Percentiles rank a stretch among this genome's conserved stretches.
Evolutionary conservation across 176 grass and related monocot species (phyloP).

Genomic region (Hsuehochloa calcarea): DNA sequence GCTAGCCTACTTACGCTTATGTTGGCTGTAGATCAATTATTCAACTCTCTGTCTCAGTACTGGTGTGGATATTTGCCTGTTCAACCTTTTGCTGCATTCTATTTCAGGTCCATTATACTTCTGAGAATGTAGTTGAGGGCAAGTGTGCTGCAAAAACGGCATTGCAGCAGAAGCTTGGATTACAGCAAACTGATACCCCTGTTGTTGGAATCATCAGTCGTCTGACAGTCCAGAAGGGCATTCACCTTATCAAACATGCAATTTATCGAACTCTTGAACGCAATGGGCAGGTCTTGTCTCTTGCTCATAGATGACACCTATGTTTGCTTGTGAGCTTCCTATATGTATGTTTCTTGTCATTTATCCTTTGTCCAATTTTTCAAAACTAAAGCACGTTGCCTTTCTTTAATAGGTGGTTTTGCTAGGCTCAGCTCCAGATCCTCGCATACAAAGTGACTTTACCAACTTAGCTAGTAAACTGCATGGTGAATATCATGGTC

Average conservation of each 20-base stretch:
- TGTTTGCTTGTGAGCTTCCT: neutral
- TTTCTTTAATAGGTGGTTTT: slow-evolving; percentile 72
- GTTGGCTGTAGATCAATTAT: neutral
- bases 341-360: neutral
- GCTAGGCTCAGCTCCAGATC: slow-evolving; percentile 91
- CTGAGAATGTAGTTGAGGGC: slow-evolving; percentile 82
- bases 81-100: slow-evolving; percentile 5
- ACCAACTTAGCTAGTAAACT: slow-evolving; percentile 61
- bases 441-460: slow-evolving; percentile 82
- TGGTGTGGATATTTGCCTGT: neutral
- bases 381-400: neutral
- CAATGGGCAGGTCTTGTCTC: slow-evolving; percentile 65
- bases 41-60: neutral
- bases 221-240: slow-evolving; percentile 91
- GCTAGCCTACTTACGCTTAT: neutral
- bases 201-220: slow-evolving; percentile 87
- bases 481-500: slow-evolving; percentile 66
- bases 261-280: slow-evolving; percentile 66
- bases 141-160: slow-evolving; percentile 84
- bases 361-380: neutral
- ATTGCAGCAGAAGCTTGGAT: slow-evolving; percentile 80
- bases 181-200: slow-evolving; percentile 65
- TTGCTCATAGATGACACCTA: neutral
- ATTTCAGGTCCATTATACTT: slow-evolving; percentile 73
- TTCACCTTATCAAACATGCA: slow-evolving; percentile 97